phyloP scores from a whole-genome alignment of 257 asterid genomes.

The Solanum dulcamara region DNA sequence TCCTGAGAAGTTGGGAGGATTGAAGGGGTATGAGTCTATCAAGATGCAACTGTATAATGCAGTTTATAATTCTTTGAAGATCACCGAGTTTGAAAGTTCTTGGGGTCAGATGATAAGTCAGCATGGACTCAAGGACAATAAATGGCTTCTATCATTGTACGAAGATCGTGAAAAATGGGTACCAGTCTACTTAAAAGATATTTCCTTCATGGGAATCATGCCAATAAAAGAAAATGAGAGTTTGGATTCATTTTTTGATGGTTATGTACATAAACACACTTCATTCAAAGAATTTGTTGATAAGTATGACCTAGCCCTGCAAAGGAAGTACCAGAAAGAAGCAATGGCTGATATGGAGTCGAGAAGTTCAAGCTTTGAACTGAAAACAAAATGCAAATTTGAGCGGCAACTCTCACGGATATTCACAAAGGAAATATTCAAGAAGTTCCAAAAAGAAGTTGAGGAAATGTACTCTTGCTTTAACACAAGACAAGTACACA shows the following conservation, averaged over 20 bases:
- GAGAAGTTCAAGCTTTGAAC: slow-evolving; percentile 22
- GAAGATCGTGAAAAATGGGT: slow-evolving; percentile 46
- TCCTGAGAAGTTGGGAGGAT: slow-evolving; percentile 60
- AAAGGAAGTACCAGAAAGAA: slow-evolving; percentile 42
- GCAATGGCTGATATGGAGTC: slow-evolving; percentile 44
- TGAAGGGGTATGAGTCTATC: slow-evolving; percentile 39
- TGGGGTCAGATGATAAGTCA: slow-evolving; percentile 39
- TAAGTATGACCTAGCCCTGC: slow-evolving; percentile 46
- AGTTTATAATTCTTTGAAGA: slow-evolving; percentile 41
- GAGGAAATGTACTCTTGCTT: slow-evolving; percentile 51
- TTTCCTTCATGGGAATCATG: slow-evolving; percentile 32
- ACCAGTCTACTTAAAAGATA: slow-evolving; percentile 49
- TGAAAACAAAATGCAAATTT: slow-evolving; percentile 42
- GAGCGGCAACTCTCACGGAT: slow-evolving; percentile 50
- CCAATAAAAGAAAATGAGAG: slow-evolving; percentile 26
- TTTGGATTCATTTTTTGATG: slow-evolving; percentile 31
- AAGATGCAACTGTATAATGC: slow-evolving; percentile 33
- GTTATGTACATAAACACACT: slow-evolving; percentile 49
- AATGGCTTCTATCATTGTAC: slow-evolving; percentile 41
- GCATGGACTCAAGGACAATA: slow-evolving; percentile 35
- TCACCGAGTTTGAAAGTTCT: slow-evolving; percentile 37
- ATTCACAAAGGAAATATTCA: slow-evolving; percentile 41
- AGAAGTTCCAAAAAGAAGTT: slow-evolving; percentile 38
- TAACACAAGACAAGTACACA: slow-evolving; percentile 33
- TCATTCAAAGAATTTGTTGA: slow-evolving; percentile 46